Evolutionary conservation across 495 filamentous ascomycete genomes (phyloP).

Genomic region (Podospora comata): DNA sequence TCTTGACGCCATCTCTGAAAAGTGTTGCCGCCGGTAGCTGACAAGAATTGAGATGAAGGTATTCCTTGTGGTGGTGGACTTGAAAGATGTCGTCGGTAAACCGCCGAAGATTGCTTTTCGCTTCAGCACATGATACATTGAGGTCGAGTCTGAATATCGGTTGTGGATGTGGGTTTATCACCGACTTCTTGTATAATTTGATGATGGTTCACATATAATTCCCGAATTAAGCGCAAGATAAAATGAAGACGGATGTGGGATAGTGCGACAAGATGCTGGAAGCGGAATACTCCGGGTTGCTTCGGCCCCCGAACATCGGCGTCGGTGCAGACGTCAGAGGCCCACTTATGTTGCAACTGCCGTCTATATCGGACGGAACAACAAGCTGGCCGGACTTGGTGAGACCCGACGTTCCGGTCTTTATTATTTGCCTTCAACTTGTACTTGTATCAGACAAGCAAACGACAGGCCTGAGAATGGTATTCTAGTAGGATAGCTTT

Average conservation of each 20-base stretch:
- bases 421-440: too few species aligned
- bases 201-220: background rate
- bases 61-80: background rate
- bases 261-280: background rate
- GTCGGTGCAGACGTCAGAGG: background rate
- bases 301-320: constrained; percentile 5
- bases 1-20: constrained; percentile 19
- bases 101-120: constrained; percentile 2
- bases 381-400: too few species aligned
- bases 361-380: background rate
- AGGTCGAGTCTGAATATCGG: constrained; percentile 3
- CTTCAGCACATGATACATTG: constrained; percentile 25
- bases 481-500: too few species aligned
- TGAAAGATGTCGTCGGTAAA: constrained; percentile 12
- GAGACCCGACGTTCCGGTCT: too few species aligned
- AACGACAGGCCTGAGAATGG: too few species aligned
- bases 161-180: background rate
- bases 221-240: background rate
- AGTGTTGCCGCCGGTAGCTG: background rate
- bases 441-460: too few species aligned
- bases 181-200: background rate
- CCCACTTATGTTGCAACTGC: background rate
- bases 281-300: constrained; percentile 18
- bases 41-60: constrained; percentile 6
- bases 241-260: background rate